Percentiles rank a stretch among this genome's conserved stretches.
Evolutionary conservation across 768 basidiomycete genomes (phyloP).

Genomic region (Leccinum fibrillosum): DNA sequence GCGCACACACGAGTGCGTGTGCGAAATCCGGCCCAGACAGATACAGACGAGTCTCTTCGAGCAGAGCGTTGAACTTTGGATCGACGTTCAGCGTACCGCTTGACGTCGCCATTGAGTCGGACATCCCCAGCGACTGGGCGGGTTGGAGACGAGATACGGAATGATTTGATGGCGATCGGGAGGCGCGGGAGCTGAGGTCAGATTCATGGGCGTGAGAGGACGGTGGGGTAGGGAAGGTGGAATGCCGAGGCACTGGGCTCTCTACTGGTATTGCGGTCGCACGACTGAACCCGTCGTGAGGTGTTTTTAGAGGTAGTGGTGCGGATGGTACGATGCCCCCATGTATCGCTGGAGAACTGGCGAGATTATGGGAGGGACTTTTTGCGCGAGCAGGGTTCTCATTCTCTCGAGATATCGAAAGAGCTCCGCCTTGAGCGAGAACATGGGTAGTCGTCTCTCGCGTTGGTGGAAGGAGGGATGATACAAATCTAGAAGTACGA

Average conservation of each 20-base stretch:
- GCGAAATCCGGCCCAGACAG: constrained; percentile 69
- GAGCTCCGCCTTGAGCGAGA: constrained; percentile 59
- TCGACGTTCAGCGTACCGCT: constrained; percentile 9
- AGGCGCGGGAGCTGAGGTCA: constrained; percentile 24
- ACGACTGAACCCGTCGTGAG: constrained; percentile 7
- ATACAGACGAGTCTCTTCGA: constrained; percentile 64
- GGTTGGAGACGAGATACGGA: constrained; percentile 20
- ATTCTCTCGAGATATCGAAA: constrained; percentile 6
- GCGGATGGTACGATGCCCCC: background rate
- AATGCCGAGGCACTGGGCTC: constrained; percentile 10
- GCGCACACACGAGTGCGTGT: constrained; percentile 63
- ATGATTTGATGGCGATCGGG: constrained; percentile 20
- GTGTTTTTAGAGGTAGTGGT: background rate
- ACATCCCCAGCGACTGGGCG: background rate
- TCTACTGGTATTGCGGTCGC: constrained; percentile 16
- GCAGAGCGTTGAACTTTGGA: constrained; percentile 53
- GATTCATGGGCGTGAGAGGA: constrained; percentile 16
- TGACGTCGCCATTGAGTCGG: constrained; percentile 7
- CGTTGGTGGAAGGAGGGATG: constrained; percentile 73
- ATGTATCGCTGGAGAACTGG: background rate
- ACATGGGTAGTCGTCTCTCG: constrained; percentile 67
- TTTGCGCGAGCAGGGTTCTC: background rate
- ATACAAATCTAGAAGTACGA: constrained; percentile 46
- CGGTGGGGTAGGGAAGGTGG: constrained; percentile 22
- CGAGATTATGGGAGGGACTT: background rate